A percentile compares a stretch with the other conserved stretches of the same genome.
Conservation (phyloP, 139 green algal genomes). For the Chlamydomonas incerta region DNA sequence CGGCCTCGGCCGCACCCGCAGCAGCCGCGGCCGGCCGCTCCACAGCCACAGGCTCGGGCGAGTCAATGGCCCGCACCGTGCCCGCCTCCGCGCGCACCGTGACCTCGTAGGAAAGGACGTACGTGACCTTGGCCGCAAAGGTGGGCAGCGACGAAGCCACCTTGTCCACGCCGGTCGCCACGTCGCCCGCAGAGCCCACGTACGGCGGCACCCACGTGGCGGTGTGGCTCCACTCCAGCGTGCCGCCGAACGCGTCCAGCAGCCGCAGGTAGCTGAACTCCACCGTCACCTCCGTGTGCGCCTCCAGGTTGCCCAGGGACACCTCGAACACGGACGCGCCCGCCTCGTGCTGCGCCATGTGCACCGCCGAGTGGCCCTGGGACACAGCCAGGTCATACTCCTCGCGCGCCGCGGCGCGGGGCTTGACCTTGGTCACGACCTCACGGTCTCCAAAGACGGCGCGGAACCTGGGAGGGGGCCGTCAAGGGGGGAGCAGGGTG, state of each 20-base stretch:
- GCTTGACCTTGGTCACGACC: constrained; percentile 26
- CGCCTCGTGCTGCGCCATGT: constrained; percentile 29
- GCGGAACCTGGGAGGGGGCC: constrained; percentile 1
- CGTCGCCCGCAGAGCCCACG: constrained; percentile 7
- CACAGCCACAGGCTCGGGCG: not conserved
- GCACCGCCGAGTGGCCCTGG: constrained; percentile 51
- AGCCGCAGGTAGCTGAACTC: constrained; percentile 49
- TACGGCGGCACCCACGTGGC: constrained; percentile 60
- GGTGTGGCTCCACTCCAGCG: constrained; percentile 55
- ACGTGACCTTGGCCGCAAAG: constrained; percentile 31
- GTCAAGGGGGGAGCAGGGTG: not conserved
- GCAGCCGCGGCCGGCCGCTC: not conserved
- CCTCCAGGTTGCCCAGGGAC: constrained; percentile 54
- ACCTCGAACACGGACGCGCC: constrained; percentile 39
- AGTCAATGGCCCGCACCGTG: constrained; percentile 18
- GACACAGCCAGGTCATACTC: constrained; percentile 33
- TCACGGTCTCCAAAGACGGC: constrained; percentile 32
- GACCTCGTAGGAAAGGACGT: constrained; percentile 46
- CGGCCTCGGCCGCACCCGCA: not conserved
- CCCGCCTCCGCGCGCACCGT: constrained; percentile 9
- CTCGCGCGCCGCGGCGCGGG: constrained; percentile 16
- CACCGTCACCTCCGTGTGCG: constrained; percentile 35
- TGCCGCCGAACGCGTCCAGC: constrained; percentile 36
- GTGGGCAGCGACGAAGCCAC: not conserved
- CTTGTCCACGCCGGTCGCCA: not conserved